These are phyloP conservation scores for Fomitopsis betulina DNA, from an alignment of 1,284 basidiomycete species.

Conservation along the genomic window DNA sequence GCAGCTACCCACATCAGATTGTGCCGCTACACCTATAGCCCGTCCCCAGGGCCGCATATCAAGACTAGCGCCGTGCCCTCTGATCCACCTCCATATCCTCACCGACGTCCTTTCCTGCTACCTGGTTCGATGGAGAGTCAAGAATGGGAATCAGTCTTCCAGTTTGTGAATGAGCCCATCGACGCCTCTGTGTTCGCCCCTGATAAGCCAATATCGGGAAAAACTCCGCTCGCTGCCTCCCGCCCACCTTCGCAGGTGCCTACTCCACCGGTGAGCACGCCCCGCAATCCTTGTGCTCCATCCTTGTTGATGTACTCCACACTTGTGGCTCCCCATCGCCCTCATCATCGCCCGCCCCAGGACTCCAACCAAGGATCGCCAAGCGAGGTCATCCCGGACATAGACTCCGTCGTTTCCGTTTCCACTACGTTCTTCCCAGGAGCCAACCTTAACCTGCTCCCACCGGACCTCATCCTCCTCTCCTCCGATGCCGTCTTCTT, in stretches of 20 bases:
- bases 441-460: conserved; percentile 47
- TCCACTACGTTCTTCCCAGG: conserved; percentile 76
- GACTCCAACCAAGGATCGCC: conserved; percentile 29
- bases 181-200: conserved; percentile 33
- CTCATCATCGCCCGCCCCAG: conserved; percentile 13
- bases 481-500: conserved; percentile 73
- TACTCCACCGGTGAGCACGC: conserved; percentile 56
- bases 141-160: conserved; percentile 60
- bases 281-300: no score
- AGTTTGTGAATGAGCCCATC: conserved; percentile 56
- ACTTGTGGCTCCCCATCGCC: background rate
- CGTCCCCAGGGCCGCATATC: background rate
- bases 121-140: conserved; percentile 34
- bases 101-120: background rate
- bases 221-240: conserved; percentile 16
- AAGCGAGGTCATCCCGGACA: conserved; percentile 29
- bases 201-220: conserved; percentile 31
- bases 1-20: background rate
- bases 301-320: background rate
- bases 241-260: conserved; percentile 41
- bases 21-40: background rate
- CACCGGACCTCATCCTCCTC: conserved; percentile 60
- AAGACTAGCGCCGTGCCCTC: background rate
- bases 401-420: conserved; percentile 56
- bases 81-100: background rate